Evolutionary conservation across 139 green algal genomes (phyloP), one percentile per base, ranked within the genome.

Genomic region (Edaphochlamys debaryana): DNA sequence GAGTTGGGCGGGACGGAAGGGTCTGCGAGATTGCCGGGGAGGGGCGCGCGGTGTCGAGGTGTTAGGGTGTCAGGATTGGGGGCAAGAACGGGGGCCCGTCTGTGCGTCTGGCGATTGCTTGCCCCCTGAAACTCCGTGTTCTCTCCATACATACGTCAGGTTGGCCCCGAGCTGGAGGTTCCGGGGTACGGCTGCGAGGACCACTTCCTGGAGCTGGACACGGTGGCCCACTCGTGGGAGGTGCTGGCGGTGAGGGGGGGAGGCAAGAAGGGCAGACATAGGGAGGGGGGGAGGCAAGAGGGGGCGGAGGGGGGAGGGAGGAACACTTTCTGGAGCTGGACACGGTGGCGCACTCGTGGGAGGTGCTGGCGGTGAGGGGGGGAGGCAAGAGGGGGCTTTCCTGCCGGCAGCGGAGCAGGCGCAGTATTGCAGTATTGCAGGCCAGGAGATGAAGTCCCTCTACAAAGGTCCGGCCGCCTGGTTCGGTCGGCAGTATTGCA

Each of bases 161-260:
- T 98, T 5, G 97, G 97, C 0, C 97, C 97, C 0, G 97, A 99
- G 90, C 89, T 99, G 67, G 97, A 99, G 85, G 78, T 99, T 0
- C 90, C 92, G 17, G 97, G 97, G 17, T 99, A 99, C 79, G 96
- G 97, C n/a, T 99, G 97, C 84, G 97, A 99, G 87, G 97, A 99
- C 80, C 97, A 99, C 80, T 99, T 99, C 76, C 85, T 92, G 75
- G 97, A 99, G 90, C 85, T 94, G 52, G 95, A 98, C 88, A 98
- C 95, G 0, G 88, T 96, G 4, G 90, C 92, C 25, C 96, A 98
- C 87, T 96, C 87, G 22, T 99, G 96, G 96, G 97, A 98, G 81
- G 92, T 83, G 25, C 38, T 98, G 58, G 79, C 82, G 82, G 91
- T 93, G 80, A 80, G 92, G 84, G 97, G 23, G 97, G 97, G 0